A percentile compares a stretch with the other conserved stretches of the same genome.
These are phyloP conservation scores for Achlya hypogyna DNA, from an alignment of 352 stramenopile species.

Conservation along the genomic window DNA sequence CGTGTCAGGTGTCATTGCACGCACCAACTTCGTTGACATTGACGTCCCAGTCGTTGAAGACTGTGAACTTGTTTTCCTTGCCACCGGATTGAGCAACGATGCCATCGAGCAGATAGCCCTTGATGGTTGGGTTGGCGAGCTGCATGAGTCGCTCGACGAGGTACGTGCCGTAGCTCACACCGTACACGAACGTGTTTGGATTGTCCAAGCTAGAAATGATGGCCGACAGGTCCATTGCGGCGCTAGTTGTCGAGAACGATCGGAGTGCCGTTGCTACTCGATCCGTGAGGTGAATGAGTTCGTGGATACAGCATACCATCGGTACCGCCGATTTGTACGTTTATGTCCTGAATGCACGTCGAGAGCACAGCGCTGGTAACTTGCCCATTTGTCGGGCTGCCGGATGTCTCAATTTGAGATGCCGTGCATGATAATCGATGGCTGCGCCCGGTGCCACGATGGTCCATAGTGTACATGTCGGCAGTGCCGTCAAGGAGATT, in stretches of 20 bases:
- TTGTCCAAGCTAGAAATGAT: slow-evolving; percentile 23
- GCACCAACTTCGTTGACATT: slow-evolving; percentile 13
- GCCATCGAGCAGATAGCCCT: slow-evolving; percentile 48
- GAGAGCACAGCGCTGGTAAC: slow-evolving; percentile 26
- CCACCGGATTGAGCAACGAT: slow-evolving; percentile 25
- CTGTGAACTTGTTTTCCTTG: not conserved
- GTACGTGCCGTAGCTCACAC: slow-evolving; percentile 70
- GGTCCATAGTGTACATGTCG: slow-evolving; percentile 51
- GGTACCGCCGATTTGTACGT: slow-evolving; percentile 26
- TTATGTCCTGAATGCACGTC: slow-evolving; percentile 24
- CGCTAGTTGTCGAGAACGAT: slow-evolving; percentile 40
- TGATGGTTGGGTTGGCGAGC: slow-evolving; percentile 27
- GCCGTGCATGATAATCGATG: slow-evolving; percentile 35
- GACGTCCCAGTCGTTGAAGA: slow-evolving; percentile 11
- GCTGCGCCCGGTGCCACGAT: slow-evolving; percentile 41
- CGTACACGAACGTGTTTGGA: slow-evolving; percentile 35
- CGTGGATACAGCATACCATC: too few relatives aligned
- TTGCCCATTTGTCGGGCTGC: slow-evolving; percentile 23
- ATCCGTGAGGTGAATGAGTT: too few relatives aligned
- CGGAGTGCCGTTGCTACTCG: slow-evolving; percentile 20
- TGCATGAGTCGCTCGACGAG: slow-evolving; percentile 40
- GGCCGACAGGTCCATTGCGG: slow-evolving; percentile 27
- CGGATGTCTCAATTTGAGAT: slow-evolving; percentile 28
- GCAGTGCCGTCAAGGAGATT: slow-evolving; percentile 24
- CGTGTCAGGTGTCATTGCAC: not conserved